Evolutionary conservation across 768 basidiomycete species (phyloP).

Genomic region (Phanerodontia chrysosporium): DNA sequence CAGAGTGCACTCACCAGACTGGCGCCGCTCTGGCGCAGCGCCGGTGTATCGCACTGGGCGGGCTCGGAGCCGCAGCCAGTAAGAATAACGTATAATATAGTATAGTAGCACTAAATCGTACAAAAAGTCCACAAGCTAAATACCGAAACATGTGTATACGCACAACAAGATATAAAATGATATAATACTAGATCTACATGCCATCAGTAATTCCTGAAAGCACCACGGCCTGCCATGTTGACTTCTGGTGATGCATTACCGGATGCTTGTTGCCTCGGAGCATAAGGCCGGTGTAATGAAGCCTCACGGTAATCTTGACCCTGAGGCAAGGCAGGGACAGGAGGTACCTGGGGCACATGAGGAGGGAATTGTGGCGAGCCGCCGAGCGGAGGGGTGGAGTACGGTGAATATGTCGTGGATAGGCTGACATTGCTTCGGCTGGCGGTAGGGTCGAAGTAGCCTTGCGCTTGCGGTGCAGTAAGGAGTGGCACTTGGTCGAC

Average conservation of each 20-base stretch:
- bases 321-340: constrained; percentile 38
- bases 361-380: constrained; percentile 19
- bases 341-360: constrained; percentile 36
- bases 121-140: not conserved
- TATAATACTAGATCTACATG: not conserved
- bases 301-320: constrained; percentile 51
- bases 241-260: constrained; percentile 18
- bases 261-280: constrained; percentile 9
- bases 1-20: no score
- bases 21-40: no score
- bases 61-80: not conserved
- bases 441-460: constrained; percentile 20
- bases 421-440: constrained; percentile 18
- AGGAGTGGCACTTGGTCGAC: constrained; percentile 60
- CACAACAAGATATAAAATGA: not conserved
- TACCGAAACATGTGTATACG: not conserved
- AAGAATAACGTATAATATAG: not conserved
- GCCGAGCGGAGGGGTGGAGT: constrained; percentile 2
- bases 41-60: no score
- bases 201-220: constrained; percentile 19
- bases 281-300: constrained; percentile 56
- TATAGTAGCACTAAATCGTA: not conserved
- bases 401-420: not conserved
- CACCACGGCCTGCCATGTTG: constrained; percentile 30
- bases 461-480: constrained; percentile 20